Evolutionary conservation across 176 grass and related monocot genomes (phyloP).

Genomic region (Bothriochloa decipiens): DNA sequence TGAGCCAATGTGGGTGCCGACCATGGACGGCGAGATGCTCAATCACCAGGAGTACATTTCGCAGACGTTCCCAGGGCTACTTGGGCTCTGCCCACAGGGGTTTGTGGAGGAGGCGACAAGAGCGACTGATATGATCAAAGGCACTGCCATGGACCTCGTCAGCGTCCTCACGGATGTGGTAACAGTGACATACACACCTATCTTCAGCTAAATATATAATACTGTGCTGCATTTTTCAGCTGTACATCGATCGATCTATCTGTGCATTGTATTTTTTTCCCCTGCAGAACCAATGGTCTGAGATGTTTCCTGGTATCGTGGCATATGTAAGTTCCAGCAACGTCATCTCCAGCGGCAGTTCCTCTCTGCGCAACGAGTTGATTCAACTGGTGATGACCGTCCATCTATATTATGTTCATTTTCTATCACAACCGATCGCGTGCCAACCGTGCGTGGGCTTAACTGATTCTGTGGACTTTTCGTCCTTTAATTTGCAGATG

Average conservation of each 20-base stretch:
- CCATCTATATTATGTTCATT: not conserved
- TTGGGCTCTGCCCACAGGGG: slow-evolving; percentile 8
- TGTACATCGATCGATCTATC: not conserved
- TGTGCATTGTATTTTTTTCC: not conserved
- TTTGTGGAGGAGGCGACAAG: slow-evolving; percentile 5
- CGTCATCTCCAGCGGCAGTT: not conserved
- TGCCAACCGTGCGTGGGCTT: not conserved
- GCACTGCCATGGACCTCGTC: not conserved
- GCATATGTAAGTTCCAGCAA: slow-evolving; percentile 2
- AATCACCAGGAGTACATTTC: not conserved
- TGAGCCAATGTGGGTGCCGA: not conserved
- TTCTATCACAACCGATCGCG: too few relatives aligned
- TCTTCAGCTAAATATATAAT: not conserved
- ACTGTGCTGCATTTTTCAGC: not conserved
- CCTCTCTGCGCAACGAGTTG: not conserved
- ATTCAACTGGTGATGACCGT: slow-evolving; percentile 8
- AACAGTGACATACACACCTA: not conserved
- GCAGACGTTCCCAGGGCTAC: not conserved
- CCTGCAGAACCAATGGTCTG: not conserved
- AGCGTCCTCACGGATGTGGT: not conserved
- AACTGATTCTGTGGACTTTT: not conserved
- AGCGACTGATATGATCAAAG: not conserved
- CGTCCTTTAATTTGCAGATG: not conserved
- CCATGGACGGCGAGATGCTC: not conserved
- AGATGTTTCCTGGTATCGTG: not conserved